Base-by-base conservation (phyloP, 1,139 yeast genomes). In the Geotrichum bryndzae region DNA sequence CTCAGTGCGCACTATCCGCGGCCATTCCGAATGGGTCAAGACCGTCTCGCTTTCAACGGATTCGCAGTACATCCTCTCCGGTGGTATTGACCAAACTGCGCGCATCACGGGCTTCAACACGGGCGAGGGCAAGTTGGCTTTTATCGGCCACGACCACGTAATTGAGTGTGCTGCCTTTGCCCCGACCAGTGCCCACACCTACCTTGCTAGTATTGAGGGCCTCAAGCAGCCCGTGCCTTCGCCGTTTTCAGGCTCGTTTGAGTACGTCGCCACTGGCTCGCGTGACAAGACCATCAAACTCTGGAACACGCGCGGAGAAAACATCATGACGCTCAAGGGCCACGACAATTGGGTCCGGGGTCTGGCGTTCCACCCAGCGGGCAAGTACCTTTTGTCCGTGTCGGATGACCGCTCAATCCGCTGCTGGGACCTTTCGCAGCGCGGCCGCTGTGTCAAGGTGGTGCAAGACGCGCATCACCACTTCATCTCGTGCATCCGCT, bases 11-110 rank as follows among this genome's bases (percentile, higher is more conserved):
- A 83, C 88, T 1, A 84, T 90, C 64, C 78, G 82, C 8, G 95
- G 94, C 0, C 97, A 92, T 73, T 82, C 90, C 41, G 97, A 90
- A 68, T 92, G 98, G 98, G 91, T 90, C 10, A 79, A 96, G 66
- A 80, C 83, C 27, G 72, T 90, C 7, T 87, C 84, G 64, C 80
- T 83, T 0, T 72, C 77, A 18, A 70, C 74, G 31, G 74, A 72
- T 35, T 86, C 86, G 2, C 87, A 85, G 61, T 88, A 81, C 68
- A 67, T 90, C 1, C 66, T 91, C 23, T 86, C 95, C 0, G 90
- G 92, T 53, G 88, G 96, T 8, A 88, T 87, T 66, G 98, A 91
- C 74, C 90, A 88, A 63, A 82, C 89, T 52, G 82, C 87, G 0
- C 76, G 96, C 66, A 73, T 91, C 45, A 82, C 79, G 63, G 82